Percentiles rank a stretch among this genome's conserved stretches.
Conservation (phyloP, 2,329 filamentous ascomycete species). For the Exophiala lecanii-corni region DNA sequence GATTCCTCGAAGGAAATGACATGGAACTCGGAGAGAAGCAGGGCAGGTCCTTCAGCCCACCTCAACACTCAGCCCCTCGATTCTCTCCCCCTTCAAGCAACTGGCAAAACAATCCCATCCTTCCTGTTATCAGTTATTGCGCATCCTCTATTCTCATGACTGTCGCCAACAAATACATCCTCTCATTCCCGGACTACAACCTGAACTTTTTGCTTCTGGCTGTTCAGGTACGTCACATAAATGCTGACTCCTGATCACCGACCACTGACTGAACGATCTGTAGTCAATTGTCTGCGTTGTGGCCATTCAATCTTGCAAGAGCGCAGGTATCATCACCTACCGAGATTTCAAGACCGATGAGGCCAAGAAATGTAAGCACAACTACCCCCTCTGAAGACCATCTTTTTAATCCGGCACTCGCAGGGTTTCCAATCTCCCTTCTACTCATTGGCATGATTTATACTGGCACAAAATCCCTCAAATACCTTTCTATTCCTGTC, state of each 20-base stretch:
- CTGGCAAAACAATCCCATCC: conserved; percentile 68
- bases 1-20: conserved; percentile 56
- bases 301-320: conserved; percentile 79
- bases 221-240: conserved; percentile 68
- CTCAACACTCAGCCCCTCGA: conserved; percentile 36
- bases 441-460: conserved; percentile 99
- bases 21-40: conserved; percentile 64
- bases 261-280: conserved; percentile 14
- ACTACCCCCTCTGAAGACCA: too few species aligned
- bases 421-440: conserved; percentile 94
- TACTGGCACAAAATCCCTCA: conserved; percentile 89
- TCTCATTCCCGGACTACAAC: conserved; percentile 88
- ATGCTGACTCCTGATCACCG: background rate
- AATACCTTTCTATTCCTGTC: conserved; percentile 94
- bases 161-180: conserved; percentile 98
- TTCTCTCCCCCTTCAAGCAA: conserved; percentile 36
- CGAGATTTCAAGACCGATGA: conserved; percentile 81
- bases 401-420: too few species aligned
- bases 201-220: conserved; percentile 92
- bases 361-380: conserved; percentile 73
- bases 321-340: conserved; percentile 74
- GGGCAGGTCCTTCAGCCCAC: conserved; percentile 42
- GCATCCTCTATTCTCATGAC: conserved; percentile 98
- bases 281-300: conserved; percentile 85
- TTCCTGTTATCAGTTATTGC: conserved; percentile 88